Conservation (phyloP, 176 grass and related monocot genomes). For the Luzula sylvatica region DNA sequence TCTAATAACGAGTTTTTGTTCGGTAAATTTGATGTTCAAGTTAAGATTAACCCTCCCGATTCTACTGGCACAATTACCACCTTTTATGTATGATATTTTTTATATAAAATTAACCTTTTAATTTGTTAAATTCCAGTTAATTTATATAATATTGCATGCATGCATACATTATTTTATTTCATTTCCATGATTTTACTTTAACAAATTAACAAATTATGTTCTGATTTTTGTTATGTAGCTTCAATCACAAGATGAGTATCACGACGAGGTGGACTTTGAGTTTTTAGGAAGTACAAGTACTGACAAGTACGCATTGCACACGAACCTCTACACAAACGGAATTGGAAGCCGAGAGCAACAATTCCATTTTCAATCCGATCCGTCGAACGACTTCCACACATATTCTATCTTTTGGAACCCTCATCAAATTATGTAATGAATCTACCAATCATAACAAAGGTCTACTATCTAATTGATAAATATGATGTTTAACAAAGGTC, state of each 20-base stretch:
- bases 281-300: conserved; percentile 16
- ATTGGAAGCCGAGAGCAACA: conserved; percentile 21
- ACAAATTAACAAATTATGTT: background rate
- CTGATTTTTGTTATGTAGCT: conserved; percentile 11
- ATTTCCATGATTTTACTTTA: background rate
- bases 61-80: conserved; percentile 18
- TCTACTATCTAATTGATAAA: background rate
- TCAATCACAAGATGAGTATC: background rate
- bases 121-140: too few species aligned
- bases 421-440: conserved; percentile 20
- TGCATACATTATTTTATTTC: background rate
- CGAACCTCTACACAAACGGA: conserved; percentile 21
- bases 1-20: conserved; percentile 17
- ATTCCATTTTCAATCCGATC: conserved; percentile 19
- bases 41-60: conserved; percentile 19
- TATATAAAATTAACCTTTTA: background rate
- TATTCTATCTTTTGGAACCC: conserved; percentile 30
- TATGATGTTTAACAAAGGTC: background rate
- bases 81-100: conserved; percentile 17
- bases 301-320: conserved; percentile 12
- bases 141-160: too few species aligned
- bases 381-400: conserved; percentile 19
- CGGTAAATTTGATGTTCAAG: conserved; percentile 23
- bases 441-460: background rate
- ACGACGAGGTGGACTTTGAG: conserved; percentile 33